Base-by-base conservation (phyloP, 768 basidiomycete species). In the Dioszegia aurantiaca region DNA sequence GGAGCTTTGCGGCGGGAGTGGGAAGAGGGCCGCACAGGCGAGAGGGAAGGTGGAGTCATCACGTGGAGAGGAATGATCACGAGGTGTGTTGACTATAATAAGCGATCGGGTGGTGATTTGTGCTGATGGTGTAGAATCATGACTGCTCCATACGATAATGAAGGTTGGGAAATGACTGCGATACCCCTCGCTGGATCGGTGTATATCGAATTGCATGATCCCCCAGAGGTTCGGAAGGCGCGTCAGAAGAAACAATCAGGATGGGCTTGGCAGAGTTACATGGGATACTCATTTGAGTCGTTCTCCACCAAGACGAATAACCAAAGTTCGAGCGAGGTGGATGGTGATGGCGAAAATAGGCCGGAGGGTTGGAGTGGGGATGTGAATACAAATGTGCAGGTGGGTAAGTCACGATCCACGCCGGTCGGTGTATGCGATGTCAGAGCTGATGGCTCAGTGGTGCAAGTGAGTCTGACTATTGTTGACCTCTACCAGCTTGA, bases 31-130 rank as follows among this genome's bases (percentile, higher is more conserved):
- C 57, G 59, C 24, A 39, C 46, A 42, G 60, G 43, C 9, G 58
- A 68, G 57, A 63, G 67, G 58, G 57, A 49, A 51, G 67, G 68
- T 2, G 71, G 70, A 2, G 54, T 77, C 21, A 68, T 78, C 27
- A 77, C 73, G 19, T 78, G 76, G 74, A 60, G 77, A 58, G 77
- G 77, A 2, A 76, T 77, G 72, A 61, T 76, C 19, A 78, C 77
- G 8, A 70, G 73, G 75, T 73, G 49, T 23, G 27, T 30, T 37
- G 4, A 12, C 59, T 4, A 16, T 30, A 4, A 8, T 27, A 2
- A 3, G 48, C 27, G 8, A 19, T 17, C 21, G 24, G 16, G 49
- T 14, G 19, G 28, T 19, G 40, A n/a, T n/a, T n/a, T n/a, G n/a
- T n/a, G 48, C 44, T 42, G 47, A 47, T 41, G 17, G 43, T 11